These are phyloP conservation scores for Potentilla sterilis DNA, from an alignment of 306 rosid species.

Conservation along the genomic window DNA sequence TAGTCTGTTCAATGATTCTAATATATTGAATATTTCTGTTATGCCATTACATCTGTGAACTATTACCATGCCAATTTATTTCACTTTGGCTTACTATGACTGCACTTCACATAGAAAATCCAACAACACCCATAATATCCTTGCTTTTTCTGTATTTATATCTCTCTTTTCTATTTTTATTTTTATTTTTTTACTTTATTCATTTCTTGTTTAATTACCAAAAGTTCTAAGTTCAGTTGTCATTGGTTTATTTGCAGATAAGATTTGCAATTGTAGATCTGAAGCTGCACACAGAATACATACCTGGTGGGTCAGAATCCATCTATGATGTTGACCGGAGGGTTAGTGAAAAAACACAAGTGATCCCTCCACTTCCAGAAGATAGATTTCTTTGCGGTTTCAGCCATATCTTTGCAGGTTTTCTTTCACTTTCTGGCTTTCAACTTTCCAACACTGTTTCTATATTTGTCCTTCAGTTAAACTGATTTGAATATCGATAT, in stretches of 20 bases:
- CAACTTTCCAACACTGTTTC: not conserved
- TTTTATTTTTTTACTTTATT: not conserved
- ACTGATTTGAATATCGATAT: constrained; percentile 1
- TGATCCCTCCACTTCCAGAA: constrained; percentile 84
- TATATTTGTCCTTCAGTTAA: constrained; percentile 17
- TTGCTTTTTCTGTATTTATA: too few species aligned
- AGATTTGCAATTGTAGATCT: constrained; percentile 78
- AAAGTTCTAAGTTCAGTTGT: not conserved
- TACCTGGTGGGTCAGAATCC: constrained; percentile 73
- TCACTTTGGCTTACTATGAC: not conserved
- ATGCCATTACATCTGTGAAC: not conserved
- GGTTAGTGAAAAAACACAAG: constrained; percentile 74
- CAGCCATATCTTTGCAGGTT: constrained; percentile 95
- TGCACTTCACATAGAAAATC: not conserved
- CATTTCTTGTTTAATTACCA: not conserved
- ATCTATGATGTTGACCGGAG: constrained; percentile 76
- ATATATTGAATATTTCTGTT: not conserved
- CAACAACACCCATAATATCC: not conserved
- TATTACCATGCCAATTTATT: not conserved
- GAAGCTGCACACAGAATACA: constrained; percentile 76
- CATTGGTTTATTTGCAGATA: constrained; percentile 46
- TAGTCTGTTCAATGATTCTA: not conserved
- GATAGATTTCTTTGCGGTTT: constrained; percentile 92
- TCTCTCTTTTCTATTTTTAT: too few species aligned
- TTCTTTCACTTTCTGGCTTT: constrained; percentile 19